Conservation (phyloP, 768 basidiomycete genomes). For the Grammothele lineata region DNA sequence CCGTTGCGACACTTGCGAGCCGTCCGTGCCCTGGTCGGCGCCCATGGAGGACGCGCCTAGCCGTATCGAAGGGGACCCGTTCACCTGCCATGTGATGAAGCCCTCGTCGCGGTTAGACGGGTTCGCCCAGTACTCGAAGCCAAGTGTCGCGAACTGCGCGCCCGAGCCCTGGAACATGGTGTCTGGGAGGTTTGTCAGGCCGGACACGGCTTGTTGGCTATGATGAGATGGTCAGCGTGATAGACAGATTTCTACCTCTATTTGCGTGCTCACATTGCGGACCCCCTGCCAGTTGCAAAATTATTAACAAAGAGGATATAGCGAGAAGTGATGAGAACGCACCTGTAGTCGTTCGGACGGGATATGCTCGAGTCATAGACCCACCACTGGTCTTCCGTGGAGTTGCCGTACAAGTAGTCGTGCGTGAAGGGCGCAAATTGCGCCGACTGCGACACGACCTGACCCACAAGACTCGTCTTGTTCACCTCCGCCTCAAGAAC, state of each 20-base stretch:
- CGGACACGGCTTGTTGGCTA: slow-evolving; percentile 47
- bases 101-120: slow-evolving; percentile 50
- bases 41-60: slow-evolving; percentile 55
- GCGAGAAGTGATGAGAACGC: slow-evolving; percentile 4
- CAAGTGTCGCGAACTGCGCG: slow-evolving; percentile 44
- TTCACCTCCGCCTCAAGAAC: slow-evolving; percentile 73
- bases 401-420: slow-evolving; percentile 38
- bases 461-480: slow-evolving; percentile 41
- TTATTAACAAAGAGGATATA: no score
- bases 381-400: slow-evolving; percentile 29
- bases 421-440: slow-evolving; percentile 64
- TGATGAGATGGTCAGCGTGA: not conserved
- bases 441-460: slow-evolving; percentile 67
- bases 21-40: slow-evolving; percentile 35
- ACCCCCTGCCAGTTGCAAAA: slow-evolving; percentile 31
- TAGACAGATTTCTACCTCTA: no score
- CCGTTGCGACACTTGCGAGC: slow-evolving; percentile 59
- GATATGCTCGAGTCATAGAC: slow-evolving; percentile 33
- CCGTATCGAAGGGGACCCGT: slow-evolving; percentile 45
- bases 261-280: slow-evolving; percentile 38
- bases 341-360: slow-evolving; percentile 34
- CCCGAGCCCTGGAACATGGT: slow-evolving; percentile 59
- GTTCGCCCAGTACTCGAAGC: slow-evolving; percentile 75
- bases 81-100: slow-evolving; percentile 73
- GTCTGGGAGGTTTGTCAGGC: slow-evolving; percentile 42